A percentile compares a stretch with the other conserved stretches of the same genome.
Conservation (phyloP, 306 rosid species). For the Mimosa bimucronata region DNA sequence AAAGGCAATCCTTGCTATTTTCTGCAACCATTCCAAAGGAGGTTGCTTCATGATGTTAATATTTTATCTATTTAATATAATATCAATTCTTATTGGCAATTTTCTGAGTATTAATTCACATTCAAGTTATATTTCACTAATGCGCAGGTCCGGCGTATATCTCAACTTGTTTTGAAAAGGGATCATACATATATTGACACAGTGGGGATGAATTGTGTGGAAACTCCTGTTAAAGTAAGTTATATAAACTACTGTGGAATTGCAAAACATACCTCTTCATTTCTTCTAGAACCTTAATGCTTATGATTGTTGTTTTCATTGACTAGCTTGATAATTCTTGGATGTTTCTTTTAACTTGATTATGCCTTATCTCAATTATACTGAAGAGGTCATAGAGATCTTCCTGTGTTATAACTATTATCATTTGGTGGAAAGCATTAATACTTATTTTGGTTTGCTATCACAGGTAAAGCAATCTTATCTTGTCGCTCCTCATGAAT, state of each 20-base stretch:
- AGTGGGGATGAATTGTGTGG: conserved; percentile 80
- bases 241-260: conserved; percentile 21
- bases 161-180: conserved; percentile 92
- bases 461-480: conserved; percentile 77
- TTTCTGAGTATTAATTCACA: conserved; percentile 33
- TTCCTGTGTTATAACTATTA: neutral
- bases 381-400: neutral
- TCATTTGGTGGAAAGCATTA: conserved; percentile 24
- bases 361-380: neutral
- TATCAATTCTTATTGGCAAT: conserved; percentile 11
- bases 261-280: conserved; percentile 8
- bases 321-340: neutral
- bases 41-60: conserved; percentile 53
- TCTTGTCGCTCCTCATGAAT: conserved; percentile 74
- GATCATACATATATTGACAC: conserved; percentile 86
- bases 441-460: conserved; percentile 38
- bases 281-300: conserved; percentile 23
- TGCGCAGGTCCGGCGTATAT: conserved; percentile 81
- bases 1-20: conserved; percentile 79
- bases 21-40: conserved; percentile 95
- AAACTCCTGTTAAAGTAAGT: conserved; percentile 80
- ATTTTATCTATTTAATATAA: conserved; percentile 6
- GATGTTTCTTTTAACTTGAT: conserved; percentile 22
- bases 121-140: conserved; percentile 30
- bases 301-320: conserved; percentile 4